Evolutionary conservation across 108 stramenopile genomes (phyloP).

Genomic region (Asterionellopsis glacialis): DNA sequence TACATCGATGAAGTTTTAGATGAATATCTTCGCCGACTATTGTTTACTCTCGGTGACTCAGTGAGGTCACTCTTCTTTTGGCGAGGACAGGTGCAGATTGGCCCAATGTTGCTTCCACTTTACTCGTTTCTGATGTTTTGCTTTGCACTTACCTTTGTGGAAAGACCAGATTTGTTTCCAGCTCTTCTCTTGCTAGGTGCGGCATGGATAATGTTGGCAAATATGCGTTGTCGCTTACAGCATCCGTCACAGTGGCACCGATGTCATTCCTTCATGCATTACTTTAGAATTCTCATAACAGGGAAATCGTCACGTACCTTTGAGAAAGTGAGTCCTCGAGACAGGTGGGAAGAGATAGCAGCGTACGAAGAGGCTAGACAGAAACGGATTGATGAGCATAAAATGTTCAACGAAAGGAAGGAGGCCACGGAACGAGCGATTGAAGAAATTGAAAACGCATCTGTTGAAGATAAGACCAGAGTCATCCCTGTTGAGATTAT

Average conservation of each 20-base stretch:
- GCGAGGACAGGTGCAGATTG: constrained; percentile 65
- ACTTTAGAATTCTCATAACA: constrained; percentile 29
- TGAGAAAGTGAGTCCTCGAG: constrained; percentile 14
- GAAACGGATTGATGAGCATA: constrained; percentile 32
- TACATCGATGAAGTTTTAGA: constrained; percentile 41
- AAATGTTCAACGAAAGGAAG: constrained; percentile 23
- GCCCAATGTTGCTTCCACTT: constrained; percentile 43
- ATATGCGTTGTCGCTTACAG: constrained; percentile 35
- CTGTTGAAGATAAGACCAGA: constrained; percentile 11
- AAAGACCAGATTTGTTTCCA: constrained; percentile 49
- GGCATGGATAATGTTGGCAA: constrained; percentile 74
- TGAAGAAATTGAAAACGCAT: constrained; percentile 29
- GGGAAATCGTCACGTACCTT: constrained; percentile 19
- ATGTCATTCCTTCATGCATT: constrained; percentile 55
- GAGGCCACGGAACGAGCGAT: constrained; percentile 41
- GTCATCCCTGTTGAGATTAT: constrained; percentile 9
- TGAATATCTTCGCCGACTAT: constrained; percentile 14
- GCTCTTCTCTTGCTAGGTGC: constrained; percentile 31
- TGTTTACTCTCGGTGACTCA: constrained; percentile 17
- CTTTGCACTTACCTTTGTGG: constrained; percentile 39
- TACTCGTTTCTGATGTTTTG: constrained; percentile 62
- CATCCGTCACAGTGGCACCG: constrained; percentile 75
- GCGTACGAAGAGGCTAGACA: constrained; percentile 34
- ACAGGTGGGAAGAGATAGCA: constrained; percentile 34
- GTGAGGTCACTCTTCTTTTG: constrained; percentile 59